Conservation (phyloP, 2,329 filamentous ascomycete genomes). For the Trichoderma asperellum region DNA sequence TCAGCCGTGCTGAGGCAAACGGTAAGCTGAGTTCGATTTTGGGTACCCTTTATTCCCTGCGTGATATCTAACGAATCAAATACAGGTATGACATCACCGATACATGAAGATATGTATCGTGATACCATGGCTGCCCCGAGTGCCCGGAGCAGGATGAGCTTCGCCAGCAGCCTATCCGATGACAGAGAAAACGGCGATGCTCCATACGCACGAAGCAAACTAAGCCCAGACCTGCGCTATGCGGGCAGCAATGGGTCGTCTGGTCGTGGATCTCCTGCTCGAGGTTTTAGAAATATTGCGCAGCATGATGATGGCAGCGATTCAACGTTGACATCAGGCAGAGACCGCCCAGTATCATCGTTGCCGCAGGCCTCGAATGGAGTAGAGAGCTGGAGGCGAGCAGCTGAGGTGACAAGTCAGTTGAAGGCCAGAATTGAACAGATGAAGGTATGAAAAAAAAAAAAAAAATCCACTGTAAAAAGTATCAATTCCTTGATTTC, state of each 20-base stretch:
- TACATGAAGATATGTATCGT: slow-evolving; percentile 64
- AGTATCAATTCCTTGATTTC: not conserved
- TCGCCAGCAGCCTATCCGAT: slow-evolving; percentile 68
- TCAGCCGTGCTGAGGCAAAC: slow-evolving; percentile 61
- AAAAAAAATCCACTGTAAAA: slow-evolving; percentile 25
- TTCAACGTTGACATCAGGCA: slow-evolving; percentile 34
- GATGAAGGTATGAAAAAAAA: slow-evolving; percentile 72
- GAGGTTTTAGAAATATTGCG: slow-evolving; percentile 53
- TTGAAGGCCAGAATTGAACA: slow-evolving; percentile 96
- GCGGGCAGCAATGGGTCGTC: slow-evolving; percentile 55
- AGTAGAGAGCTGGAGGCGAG: slow-evolving; percentile 90
- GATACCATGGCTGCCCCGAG: slow-evolving; percentile 50
- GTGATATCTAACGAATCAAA: slow-evolving; percentile 27
- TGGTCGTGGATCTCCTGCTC: slow-evolving; percentile 62
- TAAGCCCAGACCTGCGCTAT: slow-evolving; percentile 60
- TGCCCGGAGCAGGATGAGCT: slow-evolving; percentile 60
- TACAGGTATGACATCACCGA: slow-evolving; percentile 53
- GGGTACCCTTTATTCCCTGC: not conserved
- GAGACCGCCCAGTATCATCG: slow-evolving; percentile 43
- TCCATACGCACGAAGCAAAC: slow-evolving; percentile 54
- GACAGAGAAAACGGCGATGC: slow-evolving; percentile 74
- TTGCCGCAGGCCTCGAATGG: slow-evolving; percentile 44
- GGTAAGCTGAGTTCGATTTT: slow-evolving; percentile 32
- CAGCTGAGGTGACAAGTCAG: slow-evolving; percentile 96
- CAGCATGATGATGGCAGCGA: slow-evolving; percentile 43